These are phyloP conservation scores for Oligophagozyma castellii DNA, from an alignment of 1,139 yeast genomes.

Conservation along the genomic window DNA sequence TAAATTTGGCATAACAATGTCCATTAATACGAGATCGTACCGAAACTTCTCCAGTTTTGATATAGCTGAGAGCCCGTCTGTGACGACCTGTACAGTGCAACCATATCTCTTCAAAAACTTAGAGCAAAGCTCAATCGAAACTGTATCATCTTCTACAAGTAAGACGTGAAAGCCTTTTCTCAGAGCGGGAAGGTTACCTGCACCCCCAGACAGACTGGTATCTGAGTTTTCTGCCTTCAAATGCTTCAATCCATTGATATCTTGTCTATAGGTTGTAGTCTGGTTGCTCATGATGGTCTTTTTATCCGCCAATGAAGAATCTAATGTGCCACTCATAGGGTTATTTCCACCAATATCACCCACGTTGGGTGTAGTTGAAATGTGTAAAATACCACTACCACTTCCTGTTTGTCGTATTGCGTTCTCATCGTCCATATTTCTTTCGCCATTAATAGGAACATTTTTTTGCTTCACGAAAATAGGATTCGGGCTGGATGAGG, in stretches of 20 bases:
- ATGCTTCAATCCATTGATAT: conserved; percentile 1
- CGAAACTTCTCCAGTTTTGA: conserved; percentile 60
- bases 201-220: neutral
- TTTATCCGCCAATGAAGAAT: conserved; percentile 3
- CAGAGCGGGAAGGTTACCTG: conserved; percentile 8
- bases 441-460: conserved; percentile 5
- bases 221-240: neutral
- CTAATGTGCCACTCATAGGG: neutral
- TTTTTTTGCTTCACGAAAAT: conserved; percentile 3
- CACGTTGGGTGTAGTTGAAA: neutral
- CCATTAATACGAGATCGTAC: conserved; percentile 82
- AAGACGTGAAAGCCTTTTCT: conserved; percentile 48
- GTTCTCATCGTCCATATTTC: neutral
- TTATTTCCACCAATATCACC: neutral
- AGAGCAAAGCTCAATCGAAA: conserved; percentile 64
- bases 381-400: neutral
- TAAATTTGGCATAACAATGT: conserved; percentile 84
- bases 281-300: conserved; percentile 2
- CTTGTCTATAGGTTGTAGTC: neutral
- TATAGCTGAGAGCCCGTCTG: conserved; percentile 85
- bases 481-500: conserved; percentile 8
- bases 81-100: conserved; percentile 82
- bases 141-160: conserved; percentile 77
- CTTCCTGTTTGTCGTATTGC: conserved; percentile 1
- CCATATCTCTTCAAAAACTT: conserved; percentile 79